Evolutionary conservation across 129 eudicot genomes (phyloP), one percentile per base, ranked within the genome.

Genomic region (Sambucus nigra): DNA sequence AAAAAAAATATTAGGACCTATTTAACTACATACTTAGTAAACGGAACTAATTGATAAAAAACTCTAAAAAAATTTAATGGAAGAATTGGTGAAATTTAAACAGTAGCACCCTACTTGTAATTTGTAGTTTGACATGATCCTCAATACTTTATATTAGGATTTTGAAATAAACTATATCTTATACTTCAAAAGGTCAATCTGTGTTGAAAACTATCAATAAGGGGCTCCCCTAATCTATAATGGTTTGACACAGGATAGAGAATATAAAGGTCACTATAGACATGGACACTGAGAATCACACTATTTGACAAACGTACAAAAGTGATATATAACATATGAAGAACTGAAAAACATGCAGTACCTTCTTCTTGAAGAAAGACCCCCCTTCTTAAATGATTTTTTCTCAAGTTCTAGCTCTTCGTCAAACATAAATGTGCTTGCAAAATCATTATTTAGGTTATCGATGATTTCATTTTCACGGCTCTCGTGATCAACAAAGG

Each of bases 361-460:
- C 85, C 89, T 80, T 58, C 69, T 69, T 25, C 48, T 63, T n/a
- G 75, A 41, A 23, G 80, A 73, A 55, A 10, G 25, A 9, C 68
- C 69, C 33, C 77, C 71, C 63, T 62, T 70, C 51, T 66, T 57
- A 20, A 12, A 46, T 40, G 68, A 5, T 73, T 69, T 83, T 26
- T 70, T 78, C 66, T 78, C 88, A 67, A 68, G 67, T 63, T 89
- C 97, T 25, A 89, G 81, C 75, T 89, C 97, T 72, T 89, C 97
- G 59, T 89, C 97, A 68, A 89, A 80, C 93, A 80, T 73, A 65
- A 89, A 89, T 45, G 97, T 84, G 74, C 65, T 73, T 52, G 77
- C 67, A 76, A 81, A 84, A 59, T 89, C 97, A 73, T 76, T 55
- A 63, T 69, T 68, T 5, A 55, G 48, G 52, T 74, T 79, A 61